phyloP scores from a whole-genome alignment of 2,329 filamentous ascomycete genomes.

The Alternaria metachromatica region DNA sequence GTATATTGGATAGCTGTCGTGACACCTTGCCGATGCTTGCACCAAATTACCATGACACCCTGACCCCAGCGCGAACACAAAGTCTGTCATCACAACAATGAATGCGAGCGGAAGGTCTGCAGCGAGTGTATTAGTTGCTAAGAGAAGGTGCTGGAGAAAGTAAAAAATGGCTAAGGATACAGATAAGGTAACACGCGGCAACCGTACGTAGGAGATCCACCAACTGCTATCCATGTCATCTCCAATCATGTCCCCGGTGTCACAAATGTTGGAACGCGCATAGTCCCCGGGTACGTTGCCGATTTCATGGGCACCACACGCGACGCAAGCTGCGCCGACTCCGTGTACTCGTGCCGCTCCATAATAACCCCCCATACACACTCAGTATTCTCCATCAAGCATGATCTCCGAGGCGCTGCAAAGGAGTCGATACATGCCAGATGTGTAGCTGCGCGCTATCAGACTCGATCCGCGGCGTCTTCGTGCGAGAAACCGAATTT shows the following conservation, averaged over 20 bases:
- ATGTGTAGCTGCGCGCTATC: not conserved
- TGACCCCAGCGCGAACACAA: not conserved
- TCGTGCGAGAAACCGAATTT: constrained; percentile 31
- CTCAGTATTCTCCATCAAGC: not conserved
- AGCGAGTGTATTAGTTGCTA: not conserved
- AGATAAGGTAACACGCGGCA: not conserved
- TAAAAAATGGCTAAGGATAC: not conserved
- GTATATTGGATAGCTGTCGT: not conserved
- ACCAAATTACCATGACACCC: not conserved
- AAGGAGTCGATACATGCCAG: not conserved
- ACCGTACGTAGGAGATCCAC: not conserved
- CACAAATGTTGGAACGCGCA: not conserved
- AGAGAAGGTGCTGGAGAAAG: not conserved
- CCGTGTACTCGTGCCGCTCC: not conserved
- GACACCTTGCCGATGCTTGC: not conserved
- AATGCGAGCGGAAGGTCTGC: not conserved
- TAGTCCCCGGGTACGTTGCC: not conserved
- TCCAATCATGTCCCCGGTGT: not conserved
- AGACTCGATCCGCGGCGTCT: constrained; percentile 16
- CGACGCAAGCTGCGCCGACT: not conserved
- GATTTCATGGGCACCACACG: not conserved
- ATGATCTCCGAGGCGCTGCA: not conserved
- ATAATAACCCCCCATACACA: not conserved
- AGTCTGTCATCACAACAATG: not conserved
- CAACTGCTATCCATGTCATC: not conserved